Evolutionary conservation across 1,284 basidiomycete species (phyloP), one percentile per base, ranked within the genome.

Genomic region (Mycosarcoma mackinlayi): DNA sequence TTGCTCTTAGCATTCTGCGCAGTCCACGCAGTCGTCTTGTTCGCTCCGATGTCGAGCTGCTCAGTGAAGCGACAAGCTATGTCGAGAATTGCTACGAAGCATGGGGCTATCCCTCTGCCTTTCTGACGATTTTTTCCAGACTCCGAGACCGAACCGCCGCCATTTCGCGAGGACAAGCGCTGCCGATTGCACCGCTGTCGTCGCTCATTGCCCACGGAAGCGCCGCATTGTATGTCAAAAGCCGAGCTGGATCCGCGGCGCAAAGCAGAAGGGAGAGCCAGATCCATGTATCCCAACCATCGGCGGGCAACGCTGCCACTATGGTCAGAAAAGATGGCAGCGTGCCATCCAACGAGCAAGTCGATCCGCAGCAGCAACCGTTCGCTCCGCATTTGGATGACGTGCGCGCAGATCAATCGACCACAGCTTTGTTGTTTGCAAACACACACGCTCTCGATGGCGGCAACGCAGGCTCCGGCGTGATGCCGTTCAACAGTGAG

Each of bases 1-100:
- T 54, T 19, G 41, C 52, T 8, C 52, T 54, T 24, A 46, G 35
- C 33, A 54, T 46, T 27, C 16, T 54, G n/a, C 52, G 52, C 34
- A 44, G 31, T 11, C 52, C 52, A 18, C 42, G 44, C 25, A 54
- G 52, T 23, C 33, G 52, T 3, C 44, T 54, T 13, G 52, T 41
- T 19, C 27, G 52, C 23, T 44, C 52, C 8, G 52, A 54, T 40
- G 35, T 54, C 34, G 52, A 46, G 18, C 25, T 54, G n/a, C 52
- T 54, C 25, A 54, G 34, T 14, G 21, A 34, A 23, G 52, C 52
- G 3, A 54, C 52, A 11, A 46, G 11, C 24, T 39, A 37, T 25
- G 52, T 54, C 33, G 52, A 54, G 25, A 31, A 9, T 16, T 35
- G 52, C 35, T 54, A 54, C 28, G 23, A 54, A 13, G 19, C 27